Base-by-base conservation (phyloP, 192 early-diverging fungal species). In the Entomortierella chlamydospora region DNA sequence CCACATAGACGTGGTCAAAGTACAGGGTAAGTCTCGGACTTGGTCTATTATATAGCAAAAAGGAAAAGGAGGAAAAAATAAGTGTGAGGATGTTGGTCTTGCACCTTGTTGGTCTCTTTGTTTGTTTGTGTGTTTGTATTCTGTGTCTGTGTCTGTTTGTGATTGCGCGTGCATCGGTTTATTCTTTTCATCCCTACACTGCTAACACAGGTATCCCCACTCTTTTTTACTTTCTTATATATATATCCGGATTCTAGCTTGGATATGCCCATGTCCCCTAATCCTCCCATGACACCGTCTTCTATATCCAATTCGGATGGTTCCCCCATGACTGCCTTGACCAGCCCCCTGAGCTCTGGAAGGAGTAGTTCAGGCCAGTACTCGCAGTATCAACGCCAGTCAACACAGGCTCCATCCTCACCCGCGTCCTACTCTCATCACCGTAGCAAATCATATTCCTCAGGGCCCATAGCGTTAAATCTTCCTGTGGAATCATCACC, bases 281-380 rank as follows among this genome's bases (percentile, higher is more conserved):
- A 79, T 28, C 76, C 76, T 28, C 76, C 76, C 0, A 70, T 79
- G 76, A 79, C 76, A 31, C 76, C 76, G 1, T 79, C 76, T 3
- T 79, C 76, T 6, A 61, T 66, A 39, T 70, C 76, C 18, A 70
- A 65, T 52, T 79, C 76, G 49, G 68, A 79, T 11, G 68, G 68
- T 4, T 79, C 76, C 3, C 68, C 76, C 8, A 59, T 79, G 68
- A 70, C 76, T 18, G 52, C 68, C 9, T 52, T 79, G 57, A 70
- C 76, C 1, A 79, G 68, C 61, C 76, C 76, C n/a, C 37, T 70
- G 33, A 79, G 76, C 43, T 79, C 76, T 17, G 68, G 76, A 15
- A 64, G 76, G 62, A 70, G 63, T 41, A 79, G 76, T 33, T 60
- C 76, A 45, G 76, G 76, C 52, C 62, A 66, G 25, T 37, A 70